Evolutionary conservation across 805 yeast genomes (phyloP).

Genomic region (Pichia deserticola): DNA sequence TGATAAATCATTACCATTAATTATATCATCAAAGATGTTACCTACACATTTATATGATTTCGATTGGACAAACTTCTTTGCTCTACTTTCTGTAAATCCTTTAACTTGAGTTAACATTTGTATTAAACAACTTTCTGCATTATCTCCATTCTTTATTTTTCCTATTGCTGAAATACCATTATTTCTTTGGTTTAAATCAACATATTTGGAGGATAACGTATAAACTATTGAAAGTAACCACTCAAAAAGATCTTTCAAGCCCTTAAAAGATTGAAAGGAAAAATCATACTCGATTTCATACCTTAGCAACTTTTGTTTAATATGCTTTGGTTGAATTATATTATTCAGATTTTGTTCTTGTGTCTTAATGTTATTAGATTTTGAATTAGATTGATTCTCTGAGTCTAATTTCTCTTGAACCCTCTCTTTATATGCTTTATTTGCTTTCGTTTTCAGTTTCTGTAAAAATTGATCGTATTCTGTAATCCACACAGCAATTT

Average conservation of each 20-base stretch:
- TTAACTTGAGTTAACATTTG: conserved; percentile 51
- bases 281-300: conserved; percentile 41
- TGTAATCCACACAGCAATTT: conserved; percentile 38
- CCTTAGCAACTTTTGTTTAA: conserved; percentile 35
- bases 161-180: conserved; percentile 50
- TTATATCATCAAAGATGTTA: conserved; percentile 2
- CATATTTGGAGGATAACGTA: conserved; percentile 43
- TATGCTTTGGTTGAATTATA: conserved; percentile 22
- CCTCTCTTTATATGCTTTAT: conserved; percentile 36
- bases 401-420: conserved; percentile 10
- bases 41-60: conserved; percentile 3
- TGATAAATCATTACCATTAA: conserved; percentile 2
- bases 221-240: conserved; percentile 55
- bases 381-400: conserved; percentile 7
- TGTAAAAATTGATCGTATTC: conserved; percentile 42
- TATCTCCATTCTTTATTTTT: conserved; percentile 46
- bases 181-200: conserved; percentile 51
- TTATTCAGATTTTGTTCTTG: conserved; percentile 7
- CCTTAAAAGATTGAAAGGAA: conserved; percentile 45
- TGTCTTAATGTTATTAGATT: no score
- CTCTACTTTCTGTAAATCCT: conserved; percentile 45
- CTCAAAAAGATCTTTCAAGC: conserved; percentile 36
- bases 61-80: conserved; percentile 36
- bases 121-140: conserved; percentile 37
- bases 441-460: conserved; percentile 37